Conservation (phyloP, 2,329 filamentous ascomycete species). For the Calonectria pseudoturangicola region DNA sequence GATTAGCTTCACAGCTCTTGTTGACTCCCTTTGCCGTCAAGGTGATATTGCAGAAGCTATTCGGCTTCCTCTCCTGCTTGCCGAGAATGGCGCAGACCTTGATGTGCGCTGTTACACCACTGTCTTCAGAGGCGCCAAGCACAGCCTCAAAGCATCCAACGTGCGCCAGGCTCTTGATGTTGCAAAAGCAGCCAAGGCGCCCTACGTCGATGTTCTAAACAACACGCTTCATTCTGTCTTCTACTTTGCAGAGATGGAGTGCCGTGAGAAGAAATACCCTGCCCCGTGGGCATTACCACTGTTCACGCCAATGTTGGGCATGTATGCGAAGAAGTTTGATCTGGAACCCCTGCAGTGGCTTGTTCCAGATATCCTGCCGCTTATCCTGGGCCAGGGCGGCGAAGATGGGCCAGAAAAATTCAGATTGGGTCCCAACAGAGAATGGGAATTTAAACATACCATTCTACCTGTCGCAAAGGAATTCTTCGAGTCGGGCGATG, state of each 20-base stretch:
- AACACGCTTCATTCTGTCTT: constrained; percentile 70
- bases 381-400: constrained; percentile 53
- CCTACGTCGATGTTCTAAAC: constrained; percentile 60
- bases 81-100: constrained; percentile 71
- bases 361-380: constrained; percentile 60
- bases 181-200: constrained; percentile 69
- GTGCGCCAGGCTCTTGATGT: constrained; percentile 65
- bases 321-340: constrained; percentile 70
- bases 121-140: constrained; percentile 82
- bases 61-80: constrained; percentile 58
- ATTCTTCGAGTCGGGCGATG: constrained; percentile 54
- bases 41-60: constrained; percentile 61
- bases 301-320: constrained; percentile 69
- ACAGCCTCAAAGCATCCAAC: constrained; percentile 69
- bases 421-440: constrained; percentile 42
- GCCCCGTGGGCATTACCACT: constrained; percentile 60
- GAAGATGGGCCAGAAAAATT: constrained; percentile 50
- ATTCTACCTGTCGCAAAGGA: constrained; percentile 59
- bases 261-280: constrained; percentile 52
- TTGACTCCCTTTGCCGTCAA: constrained; percentile 81
- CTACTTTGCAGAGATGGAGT: constrained; percentile 65
- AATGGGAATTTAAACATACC: constrained; percentile 57
- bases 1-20: constrained; percentile 78
- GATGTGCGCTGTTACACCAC: constrained; percentile 81
- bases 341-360: constrained; percentile 66